These are phyloP conservation scores for Mycena floridula DNA, from an alignment of 768 basidiomycete genomes.

Conservation along the genomic window DNA sequence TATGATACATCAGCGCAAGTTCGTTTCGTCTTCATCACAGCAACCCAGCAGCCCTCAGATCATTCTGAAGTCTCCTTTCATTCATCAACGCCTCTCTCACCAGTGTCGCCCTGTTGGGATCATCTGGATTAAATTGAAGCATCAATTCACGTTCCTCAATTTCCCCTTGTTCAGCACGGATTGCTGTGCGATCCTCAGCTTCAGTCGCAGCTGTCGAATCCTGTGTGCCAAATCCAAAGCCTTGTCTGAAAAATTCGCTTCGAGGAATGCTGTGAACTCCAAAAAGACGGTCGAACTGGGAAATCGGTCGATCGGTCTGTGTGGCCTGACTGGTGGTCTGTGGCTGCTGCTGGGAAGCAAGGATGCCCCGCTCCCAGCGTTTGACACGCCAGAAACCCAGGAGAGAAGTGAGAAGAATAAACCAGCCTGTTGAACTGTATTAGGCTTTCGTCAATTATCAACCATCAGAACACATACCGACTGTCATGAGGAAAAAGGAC, in stretches of 20 bases:
- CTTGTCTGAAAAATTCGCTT: slow-evolving; percentile 35
- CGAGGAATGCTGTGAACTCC: slow-evolving; percentile 32
- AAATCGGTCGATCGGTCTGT: slow-evolving; percentile 16
- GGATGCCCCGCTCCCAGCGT: slow-evolving; percentile 77
- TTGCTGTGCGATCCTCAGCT: slow-evolving; percentile 14
- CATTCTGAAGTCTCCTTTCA: slow-evolving; percentile 52
- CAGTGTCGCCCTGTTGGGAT: slow-evolving; percentile 35
- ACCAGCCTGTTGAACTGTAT: slow-evolving; percentile 53
- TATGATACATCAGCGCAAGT: too few species aligned
- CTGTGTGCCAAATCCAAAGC: slow-evolving; percentile 34
- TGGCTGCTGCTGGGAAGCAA: slow-evolving; percentile 45
- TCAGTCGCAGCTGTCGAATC: slow-evolving; percentile 18
- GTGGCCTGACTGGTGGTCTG: slow-evolving; percentile 13
- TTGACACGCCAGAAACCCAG: slow-evolving; percentile 89
- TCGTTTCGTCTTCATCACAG: too few species aligned
- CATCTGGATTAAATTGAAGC: slow-evolving; percentile 33
- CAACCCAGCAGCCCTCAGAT: slow-evolving; percentile 60
- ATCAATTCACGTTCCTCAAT: slow-evolving; percentile 19
- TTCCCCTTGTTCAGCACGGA: slow-evolving; percentile 26
- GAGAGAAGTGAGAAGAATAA: slow-evolving; percentile 82
- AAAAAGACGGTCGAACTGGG: slow-evolving; percentile 34
- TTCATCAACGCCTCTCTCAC: slow-evolving; percentile 41
- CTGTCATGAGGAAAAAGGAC: slow-evolving; percentile 90
- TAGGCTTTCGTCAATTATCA: neutral
- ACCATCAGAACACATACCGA: slow-evolving; percentile 39